These are phyloP conservation scores for Prunella vulgaris DNA, from an alignment of 257 asterid species.

Conservation along the genomic window DNA sequence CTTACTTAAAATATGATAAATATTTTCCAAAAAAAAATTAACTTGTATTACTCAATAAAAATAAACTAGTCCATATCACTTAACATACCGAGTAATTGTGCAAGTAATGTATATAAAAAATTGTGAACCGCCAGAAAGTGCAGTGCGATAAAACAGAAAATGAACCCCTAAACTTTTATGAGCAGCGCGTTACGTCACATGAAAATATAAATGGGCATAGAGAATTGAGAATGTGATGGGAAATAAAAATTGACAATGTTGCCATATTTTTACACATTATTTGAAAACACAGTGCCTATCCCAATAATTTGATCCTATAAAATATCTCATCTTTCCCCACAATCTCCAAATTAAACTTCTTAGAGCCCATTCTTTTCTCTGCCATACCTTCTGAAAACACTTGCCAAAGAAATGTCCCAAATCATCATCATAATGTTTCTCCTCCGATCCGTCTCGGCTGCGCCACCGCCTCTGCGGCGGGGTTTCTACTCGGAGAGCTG, in stretches of 20 bases:
- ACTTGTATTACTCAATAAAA: too few relatives aligned
- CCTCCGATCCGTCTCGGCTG: conserved; percentile 24
- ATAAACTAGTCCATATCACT: too few relatives aligned
- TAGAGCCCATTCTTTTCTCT: neutral
- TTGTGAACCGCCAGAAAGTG: too few relatives aligned
- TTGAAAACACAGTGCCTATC: neutral
- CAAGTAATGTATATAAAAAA: too few relatives aligned
- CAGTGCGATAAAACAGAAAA: too few relatives aligned
- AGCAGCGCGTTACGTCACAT: too few relatives aligned
- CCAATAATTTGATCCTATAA: conserved; percentile 4
- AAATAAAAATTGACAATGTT: neutral
- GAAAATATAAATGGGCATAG: too few relatives aligned
- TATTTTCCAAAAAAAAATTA: too few relatives aligned
- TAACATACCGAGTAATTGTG: too few relatives aligned
- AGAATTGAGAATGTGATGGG: neutral
- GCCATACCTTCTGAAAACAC: conserved; percentile 5
- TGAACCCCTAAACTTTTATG: too few relatives aligned
- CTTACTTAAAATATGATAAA: too few relatives aligned
- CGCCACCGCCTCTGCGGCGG: conserved; percentile 39
- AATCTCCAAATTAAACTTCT: neutral
- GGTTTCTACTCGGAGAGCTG: conserved; percentile 58
- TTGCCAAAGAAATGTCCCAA: conserved; percentile 29
- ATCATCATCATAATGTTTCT: conserved; percentile 17
- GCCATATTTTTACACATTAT: neutral
- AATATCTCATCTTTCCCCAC: conserved; percentile 2